These are phyloP conservation scores for Trichoderma oligosporum DNA, from an alignment of 2,329 filamentous ascomycete species.

Conservation along the genomic window DNA sequence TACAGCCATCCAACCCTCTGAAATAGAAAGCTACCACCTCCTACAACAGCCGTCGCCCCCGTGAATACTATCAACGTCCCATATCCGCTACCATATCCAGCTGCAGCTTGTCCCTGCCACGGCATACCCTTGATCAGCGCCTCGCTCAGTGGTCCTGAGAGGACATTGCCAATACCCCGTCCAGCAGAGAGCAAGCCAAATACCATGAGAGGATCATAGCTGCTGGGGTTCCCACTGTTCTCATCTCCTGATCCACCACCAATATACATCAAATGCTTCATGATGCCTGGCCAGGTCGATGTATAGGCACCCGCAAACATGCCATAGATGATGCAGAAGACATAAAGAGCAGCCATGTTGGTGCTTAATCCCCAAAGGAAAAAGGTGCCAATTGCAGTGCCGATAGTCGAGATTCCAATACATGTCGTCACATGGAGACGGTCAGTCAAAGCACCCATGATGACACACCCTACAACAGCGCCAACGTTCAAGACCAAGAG, in stretches of 20 bases:
- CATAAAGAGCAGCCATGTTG: slow-evolving; percentile 50
- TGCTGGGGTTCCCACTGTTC: not conserved
- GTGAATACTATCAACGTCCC: slow-evolving; percentile 36
- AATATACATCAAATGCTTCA: slow-evolving; percentile 37
- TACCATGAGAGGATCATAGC: slow-evolving; percentile 50
- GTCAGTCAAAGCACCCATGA: slow-evolving; percentile 56
- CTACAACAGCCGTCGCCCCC: slow-evolving; percentile 31
- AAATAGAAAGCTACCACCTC: slow-evolving; percentile 32
- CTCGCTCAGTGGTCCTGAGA: slow-evolving; percentile 54
- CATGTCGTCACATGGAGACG: slow-evolving; percentile 50
- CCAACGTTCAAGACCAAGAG: slow-evolving; percentile 58
- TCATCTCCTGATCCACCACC: not conserved
- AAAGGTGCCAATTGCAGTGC: slow-evolving; percentile 54
- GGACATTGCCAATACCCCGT: slow-evolving; percentile 58
- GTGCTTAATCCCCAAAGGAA: slow-evolving; percentile 60
- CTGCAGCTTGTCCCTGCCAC: slow-evolving; percentile 36
- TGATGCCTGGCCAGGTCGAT: slow-evolving; percentile 58
- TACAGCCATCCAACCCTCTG: slow-evolving; percentile 33
- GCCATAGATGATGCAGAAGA: slow-evolving; percentile 61
- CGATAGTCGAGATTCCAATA: slow-evolving; percentile 53
- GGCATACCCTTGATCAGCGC: slow-evolving; percentile 45
- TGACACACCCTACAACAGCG: slow-evolving; percentile 55
- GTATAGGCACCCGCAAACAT: slow-evolving; percentile 63
- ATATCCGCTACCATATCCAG: slow-evolving; percentile 34
- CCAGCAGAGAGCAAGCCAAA: slow-evolving; percentile 56